A percentile compares a stretch with the other conserved stretches of the same genome.
phyloP scores from a whole-genome alignment of 148 eudicot species.

The Rheum nobile region DNA sequence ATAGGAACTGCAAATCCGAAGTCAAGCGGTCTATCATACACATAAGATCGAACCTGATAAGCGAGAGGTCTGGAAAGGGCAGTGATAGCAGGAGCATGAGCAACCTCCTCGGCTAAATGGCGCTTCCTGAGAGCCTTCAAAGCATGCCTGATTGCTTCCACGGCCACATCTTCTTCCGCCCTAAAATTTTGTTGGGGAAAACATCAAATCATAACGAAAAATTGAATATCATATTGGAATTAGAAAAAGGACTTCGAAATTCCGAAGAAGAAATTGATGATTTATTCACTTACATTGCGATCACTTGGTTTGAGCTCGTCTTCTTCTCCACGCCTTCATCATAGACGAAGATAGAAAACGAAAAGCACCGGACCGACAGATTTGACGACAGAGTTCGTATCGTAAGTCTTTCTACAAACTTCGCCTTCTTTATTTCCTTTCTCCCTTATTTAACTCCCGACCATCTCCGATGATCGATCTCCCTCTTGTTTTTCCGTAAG shows the following conservation, averaged over 20 bases:
- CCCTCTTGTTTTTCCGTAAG: neutral
- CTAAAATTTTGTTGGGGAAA: conserved; percentile 15
- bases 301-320: neutral
- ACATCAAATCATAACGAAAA: neutral
- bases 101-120: conserved; percentile 75
- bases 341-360: neutral
- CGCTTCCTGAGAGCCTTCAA: conserved; percentile 72
- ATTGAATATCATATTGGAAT: neutral
- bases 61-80: conserved; percentile 62
- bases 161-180: conserved; percentile 47
- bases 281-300: neutral
- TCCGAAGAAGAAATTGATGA: neutral
- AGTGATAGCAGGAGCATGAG: conserved; percentile 61
- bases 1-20: neutral
- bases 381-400: neutral
- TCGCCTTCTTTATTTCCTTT: neutral
- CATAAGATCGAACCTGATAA: conserved; percentile 42
- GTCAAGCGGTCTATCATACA: neutral
- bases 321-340: neutral
- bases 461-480: neutral
- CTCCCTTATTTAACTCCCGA: neutral
- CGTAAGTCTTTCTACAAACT: neutral
- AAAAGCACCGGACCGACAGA: neutral
- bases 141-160: conserved; percentile 63
- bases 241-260: neutral